Percentiles rank a stretch among this genome's conserved stretches.
phyloP scores from a whole-genome alignment of 306 rosid genomes.

The Malus orientalis region DNA sequence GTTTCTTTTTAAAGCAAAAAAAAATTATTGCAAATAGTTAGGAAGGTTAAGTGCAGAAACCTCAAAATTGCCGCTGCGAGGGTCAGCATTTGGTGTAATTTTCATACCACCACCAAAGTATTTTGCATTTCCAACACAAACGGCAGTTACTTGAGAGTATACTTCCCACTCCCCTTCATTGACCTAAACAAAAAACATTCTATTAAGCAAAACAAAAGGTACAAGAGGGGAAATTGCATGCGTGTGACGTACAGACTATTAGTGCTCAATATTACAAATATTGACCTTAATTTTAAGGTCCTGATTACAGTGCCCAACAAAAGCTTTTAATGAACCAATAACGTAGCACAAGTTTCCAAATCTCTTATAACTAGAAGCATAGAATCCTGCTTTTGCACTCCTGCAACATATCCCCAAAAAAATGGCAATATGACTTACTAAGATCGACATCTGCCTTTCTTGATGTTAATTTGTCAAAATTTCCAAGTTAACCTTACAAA shows the following conservation, averaged over 20 bases:
- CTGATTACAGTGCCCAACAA: conserved; percentile 75
- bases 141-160: conserved; percentile 68
- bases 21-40: neutral
- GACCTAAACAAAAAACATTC: conserved; percentile 39
- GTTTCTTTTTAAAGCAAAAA: neutral
- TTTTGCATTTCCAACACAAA: conserved; percentile 86
- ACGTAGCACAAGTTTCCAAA: conserved; percentile 87
- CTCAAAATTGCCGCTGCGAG: conserved; percentile 63
- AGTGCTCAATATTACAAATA: neutral
- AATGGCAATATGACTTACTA: conserved; percentile 6
- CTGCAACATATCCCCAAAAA: conserved; percentile 33
- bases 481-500: conserved; percentile 62
- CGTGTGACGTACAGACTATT: neutral
- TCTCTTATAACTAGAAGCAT: conserved; percentile 75
- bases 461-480: conserved; percentile 12
- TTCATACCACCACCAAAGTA: conserved; percentile 98
- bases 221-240: neutral
- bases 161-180: conserved; percentile 78
- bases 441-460: neutral
- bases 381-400: conserved; percentile 94
- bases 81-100: conserved; percentile 77
- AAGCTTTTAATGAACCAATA: conserved; percentile 86
- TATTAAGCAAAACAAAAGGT: neutral
- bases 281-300: conserved; percentile 76
- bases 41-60: conserved; percentile 25